These are phyloP conservation scores for Cladobotryum protrusum DNA, from an alignment of 2,329 filamentous ascomycete genomes.

Conservation along the genomic window DNA sequence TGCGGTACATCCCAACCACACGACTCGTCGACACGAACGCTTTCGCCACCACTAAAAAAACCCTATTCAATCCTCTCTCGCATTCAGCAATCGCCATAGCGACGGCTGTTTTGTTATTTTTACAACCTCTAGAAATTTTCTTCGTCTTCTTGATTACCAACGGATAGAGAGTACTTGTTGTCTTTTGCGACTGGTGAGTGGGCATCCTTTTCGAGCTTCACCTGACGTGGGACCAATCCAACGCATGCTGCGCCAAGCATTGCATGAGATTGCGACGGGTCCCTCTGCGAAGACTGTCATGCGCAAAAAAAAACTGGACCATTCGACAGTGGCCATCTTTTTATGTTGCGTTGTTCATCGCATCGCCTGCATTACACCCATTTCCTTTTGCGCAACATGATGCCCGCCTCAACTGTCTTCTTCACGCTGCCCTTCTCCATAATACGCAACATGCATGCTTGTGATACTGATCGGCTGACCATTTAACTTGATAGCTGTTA, in stretches of 20 bases:
- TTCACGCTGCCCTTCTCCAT: no score
- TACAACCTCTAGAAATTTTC: constrained; percentile 4
- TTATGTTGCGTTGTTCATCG: no score
- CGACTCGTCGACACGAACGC: constrained; percentile 6
- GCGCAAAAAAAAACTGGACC: no score
- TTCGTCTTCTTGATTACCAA: constrained; percentile 11
- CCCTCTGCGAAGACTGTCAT: no score
- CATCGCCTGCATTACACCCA: no score
- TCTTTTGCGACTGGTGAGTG: constrained; percentile 13
- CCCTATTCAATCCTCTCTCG: constrained; percentile 5
- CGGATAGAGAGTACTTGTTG: constrained; percentile 8
- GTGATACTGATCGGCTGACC: no score
- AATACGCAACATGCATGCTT: no score
- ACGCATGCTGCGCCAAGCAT: background rate
- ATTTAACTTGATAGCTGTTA: no score
- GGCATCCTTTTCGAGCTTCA: background rate
- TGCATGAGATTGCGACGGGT: background rate
- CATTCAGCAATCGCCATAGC: constrained; percentile 6
- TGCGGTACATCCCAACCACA: constrained; percentile 9
- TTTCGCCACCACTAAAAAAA: constrained; percentile 9
- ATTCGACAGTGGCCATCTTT: no score
- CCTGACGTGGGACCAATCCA: constrained; percentile 1
- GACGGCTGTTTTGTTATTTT: constrained; percentile 1
- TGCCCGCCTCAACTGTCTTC: no score
- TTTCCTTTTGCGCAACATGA: no score